Conservation (phyloP, 2,329 filamentous ascomycete genomes). For the Xylariaceae sp. region DNA sequence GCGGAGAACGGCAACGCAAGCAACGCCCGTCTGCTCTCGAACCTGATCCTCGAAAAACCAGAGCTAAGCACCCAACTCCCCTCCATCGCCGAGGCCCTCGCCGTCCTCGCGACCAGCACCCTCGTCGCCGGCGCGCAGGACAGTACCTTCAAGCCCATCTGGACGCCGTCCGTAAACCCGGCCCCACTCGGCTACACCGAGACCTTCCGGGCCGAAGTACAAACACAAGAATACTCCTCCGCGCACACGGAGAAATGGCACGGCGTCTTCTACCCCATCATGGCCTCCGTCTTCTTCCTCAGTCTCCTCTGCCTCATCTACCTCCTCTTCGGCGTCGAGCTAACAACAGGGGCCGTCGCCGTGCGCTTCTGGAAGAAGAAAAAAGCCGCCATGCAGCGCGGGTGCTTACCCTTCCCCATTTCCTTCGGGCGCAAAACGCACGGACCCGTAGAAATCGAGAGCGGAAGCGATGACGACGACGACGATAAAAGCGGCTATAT, state of each 20-base stretch:
- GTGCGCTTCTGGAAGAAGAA: not conserved
- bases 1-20: slow-evolving; percentile 50
- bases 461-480: slow-evolving; percentile 6
- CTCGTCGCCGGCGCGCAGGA: slow-evolving; percentile 55
- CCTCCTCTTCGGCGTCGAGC: slow-evolving; percentile 43
- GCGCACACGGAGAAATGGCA: slow-evolving; percentile 58
- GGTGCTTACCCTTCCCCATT: not conserved
- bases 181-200: slow-evolving; percentile 42
- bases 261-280: slow-evolving; percentile 60
- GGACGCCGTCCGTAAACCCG: slow-evolving; percentile 39
- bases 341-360: not conserved
- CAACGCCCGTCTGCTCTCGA: slow-evolving; percentile 53
- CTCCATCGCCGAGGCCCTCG: slow-evolving; percentile 67
- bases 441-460: not conserved
- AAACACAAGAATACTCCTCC: slow-evolving; percentile 64
- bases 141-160: slow-evolving; percentile 56
- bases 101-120: slow-evolving; percentile 63
- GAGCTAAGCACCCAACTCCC: slow-evolving; percentile 50
- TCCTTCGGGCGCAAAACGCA: not conserved
- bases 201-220: slow-evolving; percentile 58
- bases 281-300: slow-evolving; percentile 60
- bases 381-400: not conserved
- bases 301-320: slow-evolving; percentile 63
- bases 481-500: not conserved
- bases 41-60: slow-evolving; percentile 42